Conservation (phyloP, 805 yeast species). For the Barnettozyma sucrosica region DNA sequence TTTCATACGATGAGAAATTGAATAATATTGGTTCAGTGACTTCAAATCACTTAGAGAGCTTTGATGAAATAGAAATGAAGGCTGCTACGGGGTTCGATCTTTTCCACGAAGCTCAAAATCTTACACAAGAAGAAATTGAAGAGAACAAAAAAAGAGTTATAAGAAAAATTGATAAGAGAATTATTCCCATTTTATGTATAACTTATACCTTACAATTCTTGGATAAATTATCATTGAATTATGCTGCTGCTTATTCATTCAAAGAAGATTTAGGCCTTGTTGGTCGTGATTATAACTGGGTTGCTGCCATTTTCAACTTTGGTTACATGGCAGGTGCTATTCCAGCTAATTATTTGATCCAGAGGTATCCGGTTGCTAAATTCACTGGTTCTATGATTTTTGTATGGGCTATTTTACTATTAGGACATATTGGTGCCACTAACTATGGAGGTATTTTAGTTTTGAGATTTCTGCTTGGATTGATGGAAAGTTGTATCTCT, state of each 20-base stretch:
- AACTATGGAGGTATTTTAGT: constrained; percentile 10
- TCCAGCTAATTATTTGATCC: constrained; percentile 4
- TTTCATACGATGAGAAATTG: constrained; percentile 2
- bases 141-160: constrained; percentile 1
- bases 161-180: constrained; percentile 5
- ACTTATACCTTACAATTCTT: constrained; percentile 6
- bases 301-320: constrained; percentile 7
- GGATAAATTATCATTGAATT: constrained; percentile 5
- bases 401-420: constrained; percentile 5
- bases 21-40: background rate
- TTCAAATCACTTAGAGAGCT: constrained; percentile 1
- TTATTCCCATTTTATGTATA: constrained; percentile 4
- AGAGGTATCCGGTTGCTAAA: constrained; percentile 6
- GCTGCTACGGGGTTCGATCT: constrained; percentile 6
- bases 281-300: constrained; percentile 8
- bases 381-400: constrained; percentile 3
- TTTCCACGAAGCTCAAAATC: constrained; percentile 8
- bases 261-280: constrained; percentile 7
- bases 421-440: constrained; percentile 3
- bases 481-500: constrained; percentile 17
- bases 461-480: constrained; percentile 11
- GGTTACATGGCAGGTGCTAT: constrained; percentile 9
- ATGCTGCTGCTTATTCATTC: constrained; percentile 7
- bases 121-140: constrained; percentile 4
- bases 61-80: constrained; percentile 4